Evolutionary conservation across 2,329 filamentous ascomycete species (phyloP).

Genomic region (Sarocladium brachiariae): DNA sequence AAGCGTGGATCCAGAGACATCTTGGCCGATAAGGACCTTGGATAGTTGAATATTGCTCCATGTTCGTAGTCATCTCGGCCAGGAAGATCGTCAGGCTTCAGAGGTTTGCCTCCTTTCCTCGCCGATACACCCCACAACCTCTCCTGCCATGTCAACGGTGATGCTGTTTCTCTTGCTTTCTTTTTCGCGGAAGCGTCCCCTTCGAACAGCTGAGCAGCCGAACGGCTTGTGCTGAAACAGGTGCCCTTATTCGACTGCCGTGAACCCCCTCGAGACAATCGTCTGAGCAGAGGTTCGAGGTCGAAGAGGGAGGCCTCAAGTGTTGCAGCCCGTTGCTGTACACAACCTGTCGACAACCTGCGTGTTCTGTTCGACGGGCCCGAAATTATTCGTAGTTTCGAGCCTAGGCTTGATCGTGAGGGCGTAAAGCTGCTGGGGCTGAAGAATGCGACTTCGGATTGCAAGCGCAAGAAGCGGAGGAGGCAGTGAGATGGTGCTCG

Average conservation of each 20-base stretch:
- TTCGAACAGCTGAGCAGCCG: constrained; percentile 15
- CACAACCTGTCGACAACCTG: constrained; percentile 13
- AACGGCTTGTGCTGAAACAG: constrained; percentile 24
- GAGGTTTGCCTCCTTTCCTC: constrained; percentile 30
- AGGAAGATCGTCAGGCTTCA: constrained; percentile 54
- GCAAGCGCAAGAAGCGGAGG: constrained; percentile 65
- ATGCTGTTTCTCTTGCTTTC: constrained; percentile 12
- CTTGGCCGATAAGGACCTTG: constrained; percentile 65
- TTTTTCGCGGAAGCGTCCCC: neutral
- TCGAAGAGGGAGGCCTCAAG: constrained; percentile 25
- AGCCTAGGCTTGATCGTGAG: neutral
- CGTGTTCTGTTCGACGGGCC: constrained; percentile 1
- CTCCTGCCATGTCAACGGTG: constrained; percentile 38
- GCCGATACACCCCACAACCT: constrained; percentile 38
- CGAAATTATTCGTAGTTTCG: neutral
- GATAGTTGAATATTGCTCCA: constrained; percentile 58
- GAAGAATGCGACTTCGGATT: constrained; percentile 56
- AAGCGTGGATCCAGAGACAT: constrained; percentile 78
- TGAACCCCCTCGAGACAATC: neutral
- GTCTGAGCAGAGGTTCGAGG: constrained; percentile 16
- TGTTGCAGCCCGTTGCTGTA: constrained; percentile 10
- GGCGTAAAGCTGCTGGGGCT: constrained; percentile 30
- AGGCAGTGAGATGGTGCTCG: constrained; percentile 35
- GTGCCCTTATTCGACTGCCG: constrained; percentile 1
- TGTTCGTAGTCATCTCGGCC: constrained; percentile 49